These are phyloP conservation scores for Botryotinia convoluta DNA, from an alignment of 2,329 filamentous ascomycete genomes.

Conservation along the genomic window DNA sequence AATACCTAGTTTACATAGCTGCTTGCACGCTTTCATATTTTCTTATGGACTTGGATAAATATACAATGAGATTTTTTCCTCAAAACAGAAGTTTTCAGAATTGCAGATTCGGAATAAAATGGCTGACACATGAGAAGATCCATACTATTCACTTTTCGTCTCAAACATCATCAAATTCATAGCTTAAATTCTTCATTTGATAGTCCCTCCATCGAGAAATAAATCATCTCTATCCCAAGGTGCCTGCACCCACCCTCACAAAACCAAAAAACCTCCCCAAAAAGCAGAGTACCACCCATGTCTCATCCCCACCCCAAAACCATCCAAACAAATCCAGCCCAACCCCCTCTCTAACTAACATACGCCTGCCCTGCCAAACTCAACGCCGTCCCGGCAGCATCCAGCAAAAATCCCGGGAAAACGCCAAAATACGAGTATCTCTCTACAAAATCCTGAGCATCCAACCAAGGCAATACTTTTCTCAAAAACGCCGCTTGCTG, in stretches of 20 bases:
- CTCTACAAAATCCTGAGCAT: constrained; percentile 41
- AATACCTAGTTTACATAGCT: not conserved
- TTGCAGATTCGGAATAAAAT: not conserved
- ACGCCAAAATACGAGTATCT: constrained; percentile 42
- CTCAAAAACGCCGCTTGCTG: constrained; percentile 41
- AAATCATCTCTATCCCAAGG: not conserved
- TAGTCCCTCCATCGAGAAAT: not conserved
- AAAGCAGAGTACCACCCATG: not conserved
- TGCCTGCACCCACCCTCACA: not conserved
- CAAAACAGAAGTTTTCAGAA: not conserved
- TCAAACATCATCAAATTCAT: not conserved
- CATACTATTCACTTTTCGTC: not conserved
- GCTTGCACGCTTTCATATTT: not conserved
- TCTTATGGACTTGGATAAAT: not conserved
- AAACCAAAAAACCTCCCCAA: not conserved
- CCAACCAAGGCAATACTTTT: constrained; percentile 45
- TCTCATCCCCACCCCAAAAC: not conserved
- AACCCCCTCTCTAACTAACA: constrained; percentile 12
- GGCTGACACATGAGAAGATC: not conserved
- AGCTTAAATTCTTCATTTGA: not conserved
- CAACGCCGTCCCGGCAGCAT: constrained; percentile 24
- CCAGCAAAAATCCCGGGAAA: constrained; percentile 37
- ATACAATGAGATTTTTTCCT: not conserved
- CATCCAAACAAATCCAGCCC: not conserved
- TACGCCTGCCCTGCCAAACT: constrained; percentile 24